phyloP scores from a whole-genome alignment of 2,329 filamentous ascomycete genomes.

The Grosmannia serpens region DNA sequence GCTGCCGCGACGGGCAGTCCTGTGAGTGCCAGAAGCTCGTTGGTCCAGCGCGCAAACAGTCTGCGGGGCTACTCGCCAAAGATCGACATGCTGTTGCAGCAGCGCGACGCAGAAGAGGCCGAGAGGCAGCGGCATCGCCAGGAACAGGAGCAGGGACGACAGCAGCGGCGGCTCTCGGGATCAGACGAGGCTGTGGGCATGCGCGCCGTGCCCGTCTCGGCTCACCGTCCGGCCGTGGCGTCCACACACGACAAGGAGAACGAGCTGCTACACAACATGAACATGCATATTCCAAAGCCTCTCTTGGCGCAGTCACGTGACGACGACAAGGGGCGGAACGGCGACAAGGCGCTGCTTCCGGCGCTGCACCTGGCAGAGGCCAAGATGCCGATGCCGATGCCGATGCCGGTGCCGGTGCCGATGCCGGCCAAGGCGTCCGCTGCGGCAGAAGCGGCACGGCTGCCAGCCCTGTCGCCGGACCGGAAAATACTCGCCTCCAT shows the following conservation, averaged over 20 bases:
- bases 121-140: neutral
- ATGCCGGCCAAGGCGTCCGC: neutral
- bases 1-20: constrained; percentile 47
- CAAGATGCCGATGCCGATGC: neutral
- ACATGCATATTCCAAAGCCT: constrained; percentile 49
- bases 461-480: constrained; percentile 24
- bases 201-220: neutral
- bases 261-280: constrained; percentile 61
- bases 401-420: neutral
- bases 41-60: constrained; percentile 9
- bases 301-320: constrained; percentile 26
- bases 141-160: neutral
- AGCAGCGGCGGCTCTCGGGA: neutral
- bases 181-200: neutral
- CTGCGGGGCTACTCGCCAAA: constrained; percentile 21
- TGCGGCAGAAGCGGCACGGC: neutral
- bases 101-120: neutral
- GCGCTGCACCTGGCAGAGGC: neutral
- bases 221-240: constrained; percentile 28
- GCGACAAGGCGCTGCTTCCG: constrained; percentile 35
- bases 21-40: constrained; percentile 34
- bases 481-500: constrained; percentile 43
- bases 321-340: constrained; percentile 38
- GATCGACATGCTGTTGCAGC: neutral
- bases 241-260: constrained; percentile 75